Base-by-base conservation (phyloP, 805 yeast genomes). In the Suhomyces prunicola region DNA sequence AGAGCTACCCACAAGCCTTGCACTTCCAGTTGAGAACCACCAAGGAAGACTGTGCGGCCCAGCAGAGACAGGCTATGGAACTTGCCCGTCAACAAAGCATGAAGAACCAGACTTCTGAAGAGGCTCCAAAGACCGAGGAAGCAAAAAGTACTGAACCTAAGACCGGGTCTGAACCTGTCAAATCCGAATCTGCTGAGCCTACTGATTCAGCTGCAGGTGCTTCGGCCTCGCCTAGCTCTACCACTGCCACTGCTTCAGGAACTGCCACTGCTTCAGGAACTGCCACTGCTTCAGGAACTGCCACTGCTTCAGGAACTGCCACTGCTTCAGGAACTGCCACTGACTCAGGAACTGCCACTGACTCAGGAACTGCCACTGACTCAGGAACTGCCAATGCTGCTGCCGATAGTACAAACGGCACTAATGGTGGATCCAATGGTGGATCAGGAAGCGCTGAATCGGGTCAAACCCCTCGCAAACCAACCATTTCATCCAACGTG, bases 21-120 rank as follows among this genome's bases (percentile, higher is more conserved):
- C 98, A 94, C 64, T 94, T 92, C 85, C 97, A 92, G 64, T 77
- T 94, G 61, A 79, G 99, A 53, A 94, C 99, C 1, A 90, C 98
- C 0, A 89, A 88, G 66, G 99, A 94, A 66, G 99, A 94, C 61
- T 90, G 86, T 69, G 86, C 91, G 3, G 91, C 88, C 2, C 80
- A 91, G 50, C 96, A 91, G 67, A 80, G 93, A 52, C 97, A 90
- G 67, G 82, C 84, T 23, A 57, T 67, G 54, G 79, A 73, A 46
- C 49, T 69, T 40, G 57, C 71, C 2, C 62, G 74, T 44, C 66
- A 60, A 51, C 60, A 53, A 22, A 39, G 42, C 23, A 39, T 39
- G 23, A 39, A 39, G 42, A 39, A 8, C 42, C 42, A 39, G 23
- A 9, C 22, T 12, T 15, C 19, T 9, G 42, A 39, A 39, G 42